Evolutionary conservation across 2,329 filamentous ascomycete genomes (phyloP).

Genomic region (Huntiella omanensis): DNA sequence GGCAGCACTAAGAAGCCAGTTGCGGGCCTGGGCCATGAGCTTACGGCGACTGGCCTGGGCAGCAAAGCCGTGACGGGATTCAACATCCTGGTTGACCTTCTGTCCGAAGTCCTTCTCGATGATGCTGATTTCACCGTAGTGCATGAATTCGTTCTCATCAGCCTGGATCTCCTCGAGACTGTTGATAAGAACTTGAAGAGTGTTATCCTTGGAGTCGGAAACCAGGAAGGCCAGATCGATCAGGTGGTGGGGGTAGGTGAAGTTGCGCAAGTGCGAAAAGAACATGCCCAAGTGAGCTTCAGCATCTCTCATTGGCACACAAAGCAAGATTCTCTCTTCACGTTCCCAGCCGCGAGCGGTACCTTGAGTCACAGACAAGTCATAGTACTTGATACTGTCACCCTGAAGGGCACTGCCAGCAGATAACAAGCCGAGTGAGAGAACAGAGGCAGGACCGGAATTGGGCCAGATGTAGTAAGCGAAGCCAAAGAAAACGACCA

Average conservation of each 20-base stretch:
- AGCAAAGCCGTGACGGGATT: conserved; percentile 91
- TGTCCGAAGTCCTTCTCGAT: conserved; percentile 99
- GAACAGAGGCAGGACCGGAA: conserved; percentile 36
- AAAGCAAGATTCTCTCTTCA: conserved; percentile 86
- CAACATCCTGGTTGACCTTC: conserved; percentile 92
- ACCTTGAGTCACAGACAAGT: conserved; percentile 77
- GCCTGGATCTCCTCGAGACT: conserved; percentile 65
- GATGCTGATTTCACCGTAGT: conserved; percentile 90
- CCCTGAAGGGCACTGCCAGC: conserved; percentile 54
- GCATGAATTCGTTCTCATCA: conserved; percentile 57
- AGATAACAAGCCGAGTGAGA: conserved; percentile 52
- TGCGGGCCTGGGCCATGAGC: conserved; percentile 92
- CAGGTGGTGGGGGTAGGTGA: conserved; percentile 91
- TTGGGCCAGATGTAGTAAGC: conserved; percentile 56
- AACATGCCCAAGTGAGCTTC: conserved; percentile 90
- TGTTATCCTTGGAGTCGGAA: conserved; percentile 90
- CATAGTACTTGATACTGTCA: conserved; percentile 93
- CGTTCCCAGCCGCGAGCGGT: conserved; percentile 88
- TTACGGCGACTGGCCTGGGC: conserved; percentile 87
- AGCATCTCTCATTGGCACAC: conserved; percentile 84
- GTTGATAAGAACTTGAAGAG: conserved; percentile 54
- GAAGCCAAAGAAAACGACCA: conserved; percentile 43
- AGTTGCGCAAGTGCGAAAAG: conserved; percentile 89
- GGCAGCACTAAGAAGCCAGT: conserved; percentile 89
- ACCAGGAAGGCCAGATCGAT: conserved; percentile 95